A percentile compares a stretch with the other conserved stretches of the same genome.
phyloP scores from a whole-genome alignment of 257 asterid genomes.

The Salvia splendens region DNA sequence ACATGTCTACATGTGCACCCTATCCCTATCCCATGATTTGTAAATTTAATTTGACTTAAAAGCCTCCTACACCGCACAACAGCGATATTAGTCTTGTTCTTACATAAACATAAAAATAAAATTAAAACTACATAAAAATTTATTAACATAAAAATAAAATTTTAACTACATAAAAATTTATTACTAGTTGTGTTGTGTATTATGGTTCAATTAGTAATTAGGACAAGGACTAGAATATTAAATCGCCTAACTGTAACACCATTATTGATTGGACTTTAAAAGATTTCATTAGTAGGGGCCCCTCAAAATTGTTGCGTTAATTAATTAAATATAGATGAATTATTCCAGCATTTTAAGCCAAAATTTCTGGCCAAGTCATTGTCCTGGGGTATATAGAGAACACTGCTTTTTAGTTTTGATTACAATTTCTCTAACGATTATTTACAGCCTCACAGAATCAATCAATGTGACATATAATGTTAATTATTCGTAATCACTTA shows the following conservation, averaged over 20 bases:
- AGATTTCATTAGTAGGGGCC: conserved; percentile 26
- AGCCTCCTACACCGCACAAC: background rate
- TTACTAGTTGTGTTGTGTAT: too few species aligned
- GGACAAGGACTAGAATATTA: conserved; percentile 1
- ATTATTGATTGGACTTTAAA: background rate
- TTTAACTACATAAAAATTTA: too few species aligned
- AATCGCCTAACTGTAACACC: conserved; percentile 18
- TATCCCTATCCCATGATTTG: background rate
- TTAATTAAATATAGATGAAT: conserved; percentile 19
- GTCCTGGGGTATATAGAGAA: background rate
- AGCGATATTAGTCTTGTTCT: too few species aligned
- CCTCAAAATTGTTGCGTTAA: conserved; percentile 6
- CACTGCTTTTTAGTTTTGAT: background rate
- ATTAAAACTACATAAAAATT: too few species aligned
- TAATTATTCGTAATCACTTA: background rate
- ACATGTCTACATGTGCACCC: conserved; percentile 35
- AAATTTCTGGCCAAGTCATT: conserved; percentile 28
- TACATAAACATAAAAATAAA: too few species aligned
- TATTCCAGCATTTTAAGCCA: conserved; percentile 24
- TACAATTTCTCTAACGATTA: background rate
- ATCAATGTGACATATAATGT: background rate
- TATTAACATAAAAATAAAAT: too few species aligned
- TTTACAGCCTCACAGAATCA: conserved; percentile 16
- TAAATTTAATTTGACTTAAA: conserved; percentile 20
- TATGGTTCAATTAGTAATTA: background rate